Base-by-base conservation (phyloP, 169 alveolate species). In the Babesia bovis region DNA sequence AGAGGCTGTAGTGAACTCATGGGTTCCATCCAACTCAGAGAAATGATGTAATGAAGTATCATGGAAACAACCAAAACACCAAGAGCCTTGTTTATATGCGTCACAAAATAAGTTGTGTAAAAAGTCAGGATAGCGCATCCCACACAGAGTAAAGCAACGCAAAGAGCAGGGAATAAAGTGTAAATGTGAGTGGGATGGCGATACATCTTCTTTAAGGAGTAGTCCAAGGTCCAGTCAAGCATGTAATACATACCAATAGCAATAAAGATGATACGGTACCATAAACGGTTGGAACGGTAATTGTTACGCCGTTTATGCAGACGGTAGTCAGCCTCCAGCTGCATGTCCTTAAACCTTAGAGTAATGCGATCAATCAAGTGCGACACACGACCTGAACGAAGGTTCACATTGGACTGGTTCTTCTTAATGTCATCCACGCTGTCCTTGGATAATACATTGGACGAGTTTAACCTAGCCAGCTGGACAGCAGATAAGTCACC, bases 281-380 rank as follows among this genome's bases (percentile, higher is more conserved):
- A 87, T 28, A 85, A 76, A 10, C 82, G 63, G n/a, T 73, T 79
- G 26, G 81, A 66, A 56, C 81, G 66, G 59, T 87, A 87, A 66
- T 83, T 84, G 44, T 83, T 87, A 51, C 82, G 60, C 45, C 75
- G 81, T 67, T 83, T 87, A 47, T 83, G 83, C 44, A 72, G 60
- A 56, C 52, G 78, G 74, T 83, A 87, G 33, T 85, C 93, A 9
- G 89, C 67, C 30, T 87, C 93, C 33, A 87, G 67, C 69, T 87
- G 93, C 79, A 67, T 78, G 33, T 87, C 93, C 73, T 87, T 83
- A 70, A 87, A 87, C 44, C 90, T 84, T 51, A 87, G 67, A 0
- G 93, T 87, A 44, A 82, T 50, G 42, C 84, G 78, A 59, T 87
- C 83, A 51, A 87, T 83, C n/a, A 87, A 47, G 53, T 53, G 38